Evolutionary conservation across 129 eudicot species (phyloP), one percentile per base, ranked within the genome.

Genomic region (Deinandra increscens): DNA sequence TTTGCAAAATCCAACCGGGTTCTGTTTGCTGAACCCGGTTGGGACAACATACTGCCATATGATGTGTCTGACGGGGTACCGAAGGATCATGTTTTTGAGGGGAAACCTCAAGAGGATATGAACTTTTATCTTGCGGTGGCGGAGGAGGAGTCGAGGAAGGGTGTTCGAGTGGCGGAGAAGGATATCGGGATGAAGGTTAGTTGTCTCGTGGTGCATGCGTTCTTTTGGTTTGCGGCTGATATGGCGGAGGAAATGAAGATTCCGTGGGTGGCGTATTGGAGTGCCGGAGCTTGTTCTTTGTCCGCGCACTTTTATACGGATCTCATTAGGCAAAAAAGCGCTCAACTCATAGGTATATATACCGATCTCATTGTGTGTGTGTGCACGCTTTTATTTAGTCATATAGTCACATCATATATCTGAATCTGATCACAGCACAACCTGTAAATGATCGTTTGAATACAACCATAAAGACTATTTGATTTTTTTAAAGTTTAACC

Each of bases 251-350:
- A 78, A 49, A 55, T 63, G 60, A 74, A 83, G 14, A 79, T 78
- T 14, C 88, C 90, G 0, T 89, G 94, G 91, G 88, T 89, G 43
- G 53, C 94, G 0, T 56, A 73, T 60, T 82, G 86, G 86, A 78
- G 83, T 1, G 81, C 77, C 1, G 88, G 78, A 12, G 76, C 87
- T 33, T 69, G 73, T 61, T 75, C 94, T 0, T 54, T 86, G 9
- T 43, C 88, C 0, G 43, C 70, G 4, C 90, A 86, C 17, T 18
- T 82, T 23, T 76, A 86, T 75, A 89, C 90, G 0, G 88, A 86
- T 56, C 74, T 72, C 29, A 55, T 84, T n/a, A 79, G 89, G 55
- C 50, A 69, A 58, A 76, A 59, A 60, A 22, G 13, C 55, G 55
- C 69, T 34, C 68, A 66, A 31, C 43, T 73, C 19, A 45, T 75